Conservation (phyloP, 2,329 filamentous ascomycete species). For the Colletotrichum noveboracense region DNA sequence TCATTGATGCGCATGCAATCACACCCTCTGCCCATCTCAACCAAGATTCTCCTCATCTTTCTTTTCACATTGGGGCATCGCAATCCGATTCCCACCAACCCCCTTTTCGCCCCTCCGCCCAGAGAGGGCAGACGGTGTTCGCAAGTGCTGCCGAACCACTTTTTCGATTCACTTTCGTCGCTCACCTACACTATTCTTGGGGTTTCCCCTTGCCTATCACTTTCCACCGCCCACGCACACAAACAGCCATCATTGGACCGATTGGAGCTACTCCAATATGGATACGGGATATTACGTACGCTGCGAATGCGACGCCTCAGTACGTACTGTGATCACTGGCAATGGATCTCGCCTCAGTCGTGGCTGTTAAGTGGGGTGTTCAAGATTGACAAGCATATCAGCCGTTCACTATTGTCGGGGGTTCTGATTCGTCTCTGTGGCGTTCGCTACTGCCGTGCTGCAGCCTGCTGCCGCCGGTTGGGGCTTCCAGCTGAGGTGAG, state of each 20-base stretch:
- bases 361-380: slow-evolving; percentile 10
- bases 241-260: neutral
- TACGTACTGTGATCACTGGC: neutral
- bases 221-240: neutral
- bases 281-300: slow-evolving; percentile 17
- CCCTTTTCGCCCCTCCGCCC: neutral
- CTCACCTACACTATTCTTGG: neutral
- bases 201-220: neutral
- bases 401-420: neutral
- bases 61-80: neutral
- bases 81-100: neutral
- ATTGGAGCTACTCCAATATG: neutral
- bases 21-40: neutral
- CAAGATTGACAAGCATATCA: slow-evolving; percentile 3
- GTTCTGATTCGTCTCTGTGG: neutral
- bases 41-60: neutral
- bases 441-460: neutral
- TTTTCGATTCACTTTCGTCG: neutral
- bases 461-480: neutral
- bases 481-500: neutral
- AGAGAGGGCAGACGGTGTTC: neutral
- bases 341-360: neutral
- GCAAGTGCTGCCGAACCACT: neutral
- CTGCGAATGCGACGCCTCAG: neutral
- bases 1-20: neutral